A percentile compares a stretch with the other conserved stretches of the same genome.
Evolutionary conservation across 768 basidiomycete species (phyloP).

Genomic region (Lactarius deliciosus): DNA sequence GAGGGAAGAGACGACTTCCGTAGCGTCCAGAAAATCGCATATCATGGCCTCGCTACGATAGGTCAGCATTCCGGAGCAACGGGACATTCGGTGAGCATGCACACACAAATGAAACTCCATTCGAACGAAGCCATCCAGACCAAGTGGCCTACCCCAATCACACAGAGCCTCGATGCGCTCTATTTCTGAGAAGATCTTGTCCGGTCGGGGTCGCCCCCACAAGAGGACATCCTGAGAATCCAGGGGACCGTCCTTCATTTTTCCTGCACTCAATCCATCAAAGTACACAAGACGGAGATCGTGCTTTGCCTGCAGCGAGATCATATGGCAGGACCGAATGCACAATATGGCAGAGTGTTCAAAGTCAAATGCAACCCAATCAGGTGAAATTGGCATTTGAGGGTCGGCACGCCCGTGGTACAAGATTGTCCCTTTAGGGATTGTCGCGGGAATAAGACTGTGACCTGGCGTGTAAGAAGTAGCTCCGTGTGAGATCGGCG

Average conservation of each 20-base stretch:
- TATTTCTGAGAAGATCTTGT: constrained; percentile 30
- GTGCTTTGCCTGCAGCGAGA: constrained; percentile 20
- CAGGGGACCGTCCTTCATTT: constrained; percentile 35
- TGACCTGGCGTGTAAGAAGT: constrained; percentile 14
- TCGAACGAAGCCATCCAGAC: constrained; percentile 38
- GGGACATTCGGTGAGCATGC: background rate
- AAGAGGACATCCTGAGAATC: constrained; percentile 41
- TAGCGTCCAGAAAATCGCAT: constrained; percentile 3
- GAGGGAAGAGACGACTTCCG: constrained; percentile 23
- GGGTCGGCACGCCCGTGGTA: constrained; percentile 25
- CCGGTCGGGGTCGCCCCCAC: constrained; percentile 34
- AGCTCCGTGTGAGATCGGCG: background rate
- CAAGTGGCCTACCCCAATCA: constrained; percentile 36
- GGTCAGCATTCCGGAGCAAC: background rate
- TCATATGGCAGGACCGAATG: constrained; percentile 3
- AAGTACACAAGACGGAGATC: constrained; percentile 27
- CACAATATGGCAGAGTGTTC: constrained; percentile 24
- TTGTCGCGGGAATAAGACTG: constrained; percentile 22
- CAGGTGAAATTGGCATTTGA: constrained; percentile 14
- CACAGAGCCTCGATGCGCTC: constrained; percentile 37
- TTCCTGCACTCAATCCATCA: constrained; percentile 25
- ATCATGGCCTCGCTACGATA: constrained; percentile 14
- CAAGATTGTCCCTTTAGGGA: constrained; percentile 25
- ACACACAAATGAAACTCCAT: constrained; percentile 29
- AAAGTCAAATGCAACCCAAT: constrained; percentile 29